Conservation (phyloP, 208 protist species). For the Lotmaria passim region DNA sequence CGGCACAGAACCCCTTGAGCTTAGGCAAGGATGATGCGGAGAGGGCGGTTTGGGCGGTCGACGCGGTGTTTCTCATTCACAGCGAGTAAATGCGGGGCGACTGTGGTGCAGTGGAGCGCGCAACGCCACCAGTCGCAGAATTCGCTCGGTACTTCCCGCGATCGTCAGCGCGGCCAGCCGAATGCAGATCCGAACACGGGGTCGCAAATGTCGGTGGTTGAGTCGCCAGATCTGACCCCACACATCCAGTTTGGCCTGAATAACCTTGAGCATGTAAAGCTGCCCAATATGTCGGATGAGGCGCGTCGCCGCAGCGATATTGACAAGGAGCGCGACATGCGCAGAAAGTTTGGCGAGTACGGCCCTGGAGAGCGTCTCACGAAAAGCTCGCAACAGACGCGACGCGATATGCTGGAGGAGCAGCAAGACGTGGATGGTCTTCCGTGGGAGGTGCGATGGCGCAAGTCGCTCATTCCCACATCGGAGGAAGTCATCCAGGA, state of each 20-base stretch:
- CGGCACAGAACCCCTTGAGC: too few species aligned
- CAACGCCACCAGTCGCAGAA: slow-evolving; percentile 43
- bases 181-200: slow-evolving; percentile 79
- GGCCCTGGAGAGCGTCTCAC: slow-evolving; percentile 83
- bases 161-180: slow-evolving; percentile 66
- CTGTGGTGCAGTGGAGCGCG: slow-evolving; percentile 18
- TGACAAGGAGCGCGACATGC: slow-evolving; percentile 84
- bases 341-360: slow-evolving; percentile 64
- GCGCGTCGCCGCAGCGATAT: slow-evolving; percentile 67
- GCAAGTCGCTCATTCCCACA: slow-evolving; percentile 83
- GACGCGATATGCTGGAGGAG: slow-evolving; percentile 85
- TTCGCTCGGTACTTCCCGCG: slow-evolving; percentile 60
- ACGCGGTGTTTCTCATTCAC: slow-evolving; percentile 12
- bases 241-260: slow-evolving; percentile 82
- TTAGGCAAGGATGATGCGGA: slow-evolving; percentile 47
- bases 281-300: slow-evolving; percentile 69
- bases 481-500: slow-evolving; percentile 90
- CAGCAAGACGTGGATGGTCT: slow-evolving; percentile 91
- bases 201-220: slow-evolving; percentile 75
- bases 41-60: slow-evolving; percentile 7
- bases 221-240: slow-evolving; percentile 79
- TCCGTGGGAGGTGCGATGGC: slow-evolving; percentile 90
- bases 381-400: slow-evolving; percentile 72
- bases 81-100: neutral
- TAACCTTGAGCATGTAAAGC: slow-evolving; percentile 72